phyloP scores from a whole-genome alignment of 2,329 filamentous ascomycete genomes.

The Helminthosporium solani region DNA sequence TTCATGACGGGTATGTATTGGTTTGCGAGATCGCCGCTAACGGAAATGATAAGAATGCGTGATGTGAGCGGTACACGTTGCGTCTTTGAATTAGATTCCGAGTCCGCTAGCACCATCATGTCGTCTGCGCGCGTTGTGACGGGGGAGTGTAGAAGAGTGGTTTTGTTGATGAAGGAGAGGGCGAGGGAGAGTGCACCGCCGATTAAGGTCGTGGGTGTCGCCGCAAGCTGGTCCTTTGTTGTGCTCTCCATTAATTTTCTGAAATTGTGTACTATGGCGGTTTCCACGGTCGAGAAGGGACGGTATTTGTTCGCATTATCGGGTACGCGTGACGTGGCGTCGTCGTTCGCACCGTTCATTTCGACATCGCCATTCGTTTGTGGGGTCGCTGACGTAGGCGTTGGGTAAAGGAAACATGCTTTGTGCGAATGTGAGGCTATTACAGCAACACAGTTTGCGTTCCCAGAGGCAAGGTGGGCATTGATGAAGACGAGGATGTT shows the following conservation, averaged over 20 bases:
- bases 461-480: conserved; percentile 90
- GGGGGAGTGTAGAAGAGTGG: conserved; percentile 55
- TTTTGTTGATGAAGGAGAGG: conserved; percentile 86
- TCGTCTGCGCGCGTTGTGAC: conserved; percentile 50
- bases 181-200: conserved; percentile 89
- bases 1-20: conserved; percentile 99
- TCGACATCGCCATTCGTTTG: conserved; percentile 28
- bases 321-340: conserved; percentile 24
- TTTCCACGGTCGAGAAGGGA: conserved; percentile 84
- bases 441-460: conserved; percentile 87
- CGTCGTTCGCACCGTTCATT: conserved; percentile 26
- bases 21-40: conserved; percentile 81
- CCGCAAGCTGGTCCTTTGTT: conserved; percentile 60
- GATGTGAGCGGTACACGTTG: conserved; percentile 61
- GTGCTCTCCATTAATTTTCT: conserved; percentile 71
- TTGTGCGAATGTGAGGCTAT: conserved; percentile 86
- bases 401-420: conserved; percentile 87
- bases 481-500: conserved; percentile 96
- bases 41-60: conserved; percentile 85
- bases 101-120: conserved; percentile 48
- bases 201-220: conserved; percentile 77
- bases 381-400: conserved; percentile 35
- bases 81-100: conserved; percentile 7
- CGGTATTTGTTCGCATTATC: conserved; percentile 83
- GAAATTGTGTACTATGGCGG: conserved; percentile 73